A percentile compares a stretch with the other conserved stretches of the same genome.
Conservation (phyloP, 345 rosid species). For the Arabis hirsuta region DNA sequence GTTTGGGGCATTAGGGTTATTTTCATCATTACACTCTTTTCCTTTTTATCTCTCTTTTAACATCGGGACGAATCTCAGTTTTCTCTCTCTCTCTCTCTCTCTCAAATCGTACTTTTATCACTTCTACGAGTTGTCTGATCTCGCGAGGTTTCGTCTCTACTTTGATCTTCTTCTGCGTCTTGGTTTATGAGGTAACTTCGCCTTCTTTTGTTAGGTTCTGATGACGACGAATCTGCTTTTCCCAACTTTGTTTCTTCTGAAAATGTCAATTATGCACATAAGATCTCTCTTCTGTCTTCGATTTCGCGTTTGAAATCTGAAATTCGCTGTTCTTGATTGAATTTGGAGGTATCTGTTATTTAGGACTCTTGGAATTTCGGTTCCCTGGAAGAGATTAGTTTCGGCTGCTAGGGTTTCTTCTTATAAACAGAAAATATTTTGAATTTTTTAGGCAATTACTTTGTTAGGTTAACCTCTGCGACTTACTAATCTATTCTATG, state of each 20-base stretch:
- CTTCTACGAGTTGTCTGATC: neutral
- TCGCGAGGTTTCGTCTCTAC: conserved; percentile 22
- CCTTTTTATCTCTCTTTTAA: neutral
- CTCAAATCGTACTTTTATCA: neutral
- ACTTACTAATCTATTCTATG: conserved; percentile 5
- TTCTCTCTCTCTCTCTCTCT: neutral
- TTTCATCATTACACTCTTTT: neutral
- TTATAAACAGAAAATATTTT: neutral
- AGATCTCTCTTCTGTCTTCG: conserved; percentile 23
- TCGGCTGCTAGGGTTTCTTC: conserved; percentile 9
- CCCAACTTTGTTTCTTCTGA: neutral
- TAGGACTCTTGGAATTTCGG: neutral
- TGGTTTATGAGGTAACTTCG: conserved; percentile 50
- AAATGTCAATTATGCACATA: neutral
- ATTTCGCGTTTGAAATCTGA: conserved; percentile 5
- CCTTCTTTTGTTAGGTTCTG: neutral
- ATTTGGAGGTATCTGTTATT: neutral
- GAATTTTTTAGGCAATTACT: too few relatives aligned
- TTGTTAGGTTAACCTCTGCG: too few relatives aligned
- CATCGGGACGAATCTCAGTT: conserved; percentile 8
- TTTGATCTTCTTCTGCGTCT: conserved; percentile 30
- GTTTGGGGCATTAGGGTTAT: neutral
- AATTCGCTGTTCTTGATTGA: neutral
- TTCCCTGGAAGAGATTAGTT: too few relatives aligned
- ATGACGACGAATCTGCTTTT: conserved; percentile 2